Evolutionary conservation across 148 eudicot genomes (phyloP), one percentile per base, ranked within the genome.

Genomic region (Vaccinium darrowii): DNA sequence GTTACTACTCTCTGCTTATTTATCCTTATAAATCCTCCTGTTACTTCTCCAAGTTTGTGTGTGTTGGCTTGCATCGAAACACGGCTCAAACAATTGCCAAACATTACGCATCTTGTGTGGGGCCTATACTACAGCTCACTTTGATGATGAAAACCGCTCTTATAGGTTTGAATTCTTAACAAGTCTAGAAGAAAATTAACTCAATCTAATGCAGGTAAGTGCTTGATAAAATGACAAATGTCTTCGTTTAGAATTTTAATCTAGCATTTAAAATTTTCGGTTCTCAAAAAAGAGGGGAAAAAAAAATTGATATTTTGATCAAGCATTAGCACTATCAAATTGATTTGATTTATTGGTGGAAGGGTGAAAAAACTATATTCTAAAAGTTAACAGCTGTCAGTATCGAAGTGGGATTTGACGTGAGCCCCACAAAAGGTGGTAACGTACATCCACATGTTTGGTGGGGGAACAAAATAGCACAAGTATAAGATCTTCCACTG

Each of bases 1-100:
- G 18, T 4, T 56, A 16, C 52, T 79, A n/a, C 43, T 47, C 74
- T 52, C 52, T 74, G 18, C 62, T 14, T 74, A n/a, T 30, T 51
- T 69, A 18, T 69, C 39, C 43, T 30, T 69, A 69, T 30, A 69
- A 12, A 69, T 69, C 43, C 39, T 30, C 18, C 3, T 27, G 14
- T 69, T 69, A 69, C 43, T 69, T 69, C 74, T 69, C 74, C 18
- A 27, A 69, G 74, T 69, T 69, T 30, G 3, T 69, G 74, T 69
- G 43, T 30, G 18, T 27, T 69, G 43, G 43, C 8, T 69, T 69
- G 16, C 18, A 27, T 14, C 1, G 39, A 69, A 69, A 27, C 19
- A 69, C 13, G 74, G 74, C 16, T 27, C 18, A 69, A 69, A 30
- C 39, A 30, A 19, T 67, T 11, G 73, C 15, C 36, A 5, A 25